Evolutionary conservation across 495 filamentous ascomycete genomes (phyloP), one percentile per base, ranked within the genome.

Genomic region (Penicillium steckii): DNA sequence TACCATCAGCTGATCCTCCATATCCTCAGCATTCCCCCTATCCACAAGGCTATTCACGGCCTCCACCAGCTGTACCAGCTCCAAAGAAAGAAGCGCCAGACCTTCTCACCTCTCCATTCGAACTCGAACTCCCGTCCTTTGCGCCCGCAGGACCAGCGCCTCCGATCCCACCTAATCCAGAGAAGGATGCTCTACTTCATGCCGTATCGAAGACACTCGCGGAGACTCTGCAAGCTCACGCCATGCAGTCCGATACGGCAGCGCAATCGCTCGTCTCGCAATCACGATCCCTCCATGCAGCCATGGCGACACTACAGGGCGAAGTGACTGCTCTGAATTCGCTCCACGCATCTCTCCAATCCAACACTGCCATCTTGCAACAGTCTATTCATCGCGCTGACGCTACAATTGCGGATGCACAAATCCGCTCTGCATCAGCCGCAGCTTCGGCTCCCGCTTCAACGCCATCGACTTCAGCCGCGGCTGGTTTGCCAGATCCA

Each of bases 151-250:
- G 81, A 37, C 77, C 84, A 24, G 83, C 89, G 0, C 93, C 93
- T 0, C 93, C 92, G 9, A 89, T 96, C 45, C 94, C 94, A 1
- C 93, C 91, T 1, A 98, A 98, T 66, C 94, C 94, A 6, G 91
- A 98, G 72, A 98, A 97, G 64, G 91, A 97, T 66, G 84, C 85
- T 27, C 82, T 98, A 21, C 80, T 96, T 8, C 80, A 84, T 37
- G 86, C 89, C 13, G 79, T 98, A 21, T 89, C 88, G 42, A 74
- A 75, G 22, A 81, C 84, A 1, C 71, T 98, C 9, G 69, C 82
- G 52, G 67, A 80, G 33, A 85, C 85, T 48, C 81, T 93, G 2
- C 80, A 81, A 21, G 73, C 74, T 41, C 83, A 84, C 29, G 77
- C 85, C 32, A 58, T 71, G 8, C 85, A 90, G 50, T 89, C 89